Evolutionary conservation across 306 rosid genomes (phyloP).

Genomic region (Potentilla sterilis): DNA sequence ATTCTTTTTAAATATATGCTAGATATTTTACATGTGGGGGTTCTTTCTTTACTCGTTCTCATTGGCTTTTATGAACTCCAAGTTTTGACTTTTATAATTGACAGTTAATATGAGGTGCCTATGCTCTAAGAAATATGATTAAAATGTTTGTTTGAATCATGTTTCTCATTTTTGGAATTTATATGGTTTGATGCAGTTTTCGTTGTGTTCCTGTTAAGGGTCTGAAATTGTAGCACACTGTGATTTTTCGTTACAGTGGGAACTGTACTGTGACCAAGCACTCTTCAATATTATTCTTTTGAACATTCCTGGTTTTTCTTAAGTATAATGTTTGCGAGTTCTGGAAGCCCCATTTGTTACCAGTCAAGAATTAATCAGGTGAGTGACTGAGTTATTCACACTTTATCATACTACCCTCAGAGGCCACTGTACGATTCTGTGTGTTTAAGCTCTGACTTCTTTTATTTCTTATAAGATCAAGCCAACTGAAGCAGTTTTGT

Average conservation of each 20-base stretch:
- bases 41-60: background rate
- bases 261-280: background rate
- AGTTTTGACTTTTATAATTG: background rate
- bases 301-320: background rate
- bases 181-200: background rate
- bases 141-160: background rate
- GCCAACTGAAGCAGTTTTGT: constrained; percentile 16
- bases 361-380: constrained; percentile 29
- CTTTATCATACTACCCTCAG: background rate
- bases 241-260: no score
- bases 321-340: constrained; percentile 10
- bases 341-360: constrained; percentile 14
- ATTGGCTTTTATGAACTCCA: background rate
- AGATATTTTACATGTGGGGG: background rate
- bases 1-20: background rate
- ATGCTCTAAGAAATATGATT: background rate
- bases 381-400: background rate
- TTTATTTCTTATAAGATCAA: constrained; percentile 13
- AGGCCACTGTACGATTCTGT: background rate
- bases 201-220: background rate
- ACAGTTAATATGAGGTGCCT: background rate
- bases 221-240: background rate
- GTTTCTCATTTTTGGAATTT: background rate
- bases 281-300: background rate
- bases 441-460: background rate